Base-by-base conservation (phyloP, 2,329 filamentous ascomycete genomes). In the Cytospora paraplurivora region DNA sequence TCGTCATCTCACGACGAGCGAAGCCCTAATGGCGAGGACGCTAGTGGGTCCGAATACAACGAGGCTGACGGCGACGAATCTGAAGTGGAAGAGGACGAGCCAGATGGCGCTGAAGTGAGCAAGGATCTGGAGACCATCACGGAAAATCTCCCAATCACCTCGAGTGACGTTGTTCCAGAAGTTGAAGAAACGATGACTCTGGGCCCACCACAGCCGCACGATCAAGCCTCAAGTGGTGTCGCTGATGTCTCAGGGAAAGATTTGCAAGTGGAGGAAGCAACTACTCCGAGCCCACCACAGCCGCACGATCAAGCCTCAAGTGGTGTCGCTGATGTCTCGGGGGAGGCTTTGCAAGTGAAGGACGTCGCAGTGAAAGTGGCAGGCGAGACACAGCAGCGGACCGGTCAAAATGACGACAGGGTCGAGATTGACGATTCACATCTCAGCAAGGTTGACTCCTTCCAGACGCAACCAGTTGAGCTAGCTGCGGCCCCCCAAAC, bases 61-160 rank as follows among this genome's bases (percentile, higher is more conserved):
- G 51, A 49, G 52, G 44, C 34, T 32, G 62, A 35, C 10, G 62
- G 52, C 11, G 63, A 66, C 12, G 59, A 21, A 21, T 50, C 41
- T 7, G 55, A 54, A 1, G 59, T 64, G 11, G 63, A 68, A 33
- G 67, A 68, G 17, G 67, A 64, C 13, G 67, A 66, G 52, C 33
- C 27, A 41, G 47, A 57, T 6, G 49, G 58, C 35, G 47, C 51
- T 2, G 56, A 32, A 37, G 19, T 27, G n/a, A 41, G 47, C 12
- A n/a, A 58, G 32, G 56, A 63, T n/a, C 47, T 51, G 21, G 50
- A 52, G 41, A 37, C 34, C n/a, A 47, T 12, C 21, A 13, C 58
- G 49, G 51, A 56, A 17, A 21, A 34, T 3, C 32, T 63, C 11
- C 27, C 47, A 17, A 7, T 57, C 33, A 33, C 33, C 11, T 37